Percentiles rank a stretch among this genome's conserved stretches.
Conservation (phyloP, 2,329 filamentous ascomycete species). For the Hortaea werneckii region DNA sequence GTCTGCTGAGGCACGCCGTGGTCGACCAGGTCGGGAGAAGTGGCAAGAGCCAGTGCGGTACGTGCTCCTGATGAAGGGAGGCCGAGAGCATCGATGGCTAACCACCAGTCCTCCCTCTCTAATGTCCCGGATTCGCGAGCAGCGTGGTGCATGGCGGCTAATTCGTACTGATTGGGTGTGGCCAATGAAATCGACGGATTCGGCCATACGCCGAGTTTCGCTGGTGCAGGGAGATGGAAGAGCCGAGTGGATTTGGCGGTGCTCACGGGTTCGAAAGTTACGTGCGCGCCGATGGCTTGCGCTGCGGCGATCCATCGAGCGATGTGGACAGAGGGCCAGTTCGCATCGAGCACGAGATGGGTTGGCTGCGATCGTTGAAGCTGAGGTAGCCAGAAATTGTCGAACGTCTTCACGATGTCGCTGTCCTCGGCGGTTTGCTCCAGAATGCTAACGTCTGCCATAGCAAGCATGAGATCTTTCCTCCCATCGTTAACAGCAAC, state of each 20-base stretch:
- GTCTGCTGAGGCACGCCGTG: constrained; percentile 73
- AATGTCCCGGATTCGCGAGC: constrained; percentile 60
- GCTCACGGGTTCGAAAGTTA: constrained; percentile 86
- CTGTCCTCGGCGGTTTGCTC: constrained; percentile 29
- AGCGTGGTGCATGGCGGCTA: constrained; percentile 64
- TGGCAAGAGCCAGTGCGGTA: constrained; percentile 60
- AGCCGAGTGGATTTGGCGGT: constrained; percentile 63
- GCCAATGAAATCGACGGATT: constrained; percentile 58
- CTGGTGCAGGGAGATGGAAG: constrained; percentile 39
- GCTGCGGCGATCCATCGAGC: constrained; percentile 56
- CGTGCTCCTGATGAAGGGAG: constrained; percentile 60
- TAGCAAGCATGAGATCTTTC: constrained; percentile 79
- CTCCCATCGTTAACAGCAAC: constrained; percentile 76
- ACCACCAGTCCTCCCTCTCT: constrained; percentile 65
- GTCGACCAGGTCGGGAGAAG: constrained; percentile 58
- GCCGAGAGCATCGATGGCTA: constrained; percentile 66
- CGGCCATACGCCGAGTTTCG: constrained; percentile 42
- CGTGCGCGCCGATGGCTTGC: constrained; percentile 44
- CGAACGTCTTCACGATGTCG: constrained; percentile 33
- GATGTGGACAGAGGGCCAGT: constrained; percentile 63
- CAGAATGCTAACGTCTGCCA: constrained; percentile 91
- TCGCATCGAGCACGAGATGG: constrained; percentile 78
- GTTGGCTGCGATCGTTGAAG: constrained; percentile 50
- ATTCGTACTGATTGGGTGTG: constrained; percentile 75
- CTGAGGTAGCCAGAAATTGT: constrained; percentile 50